phyloP scores from a whole-genome alignment of 441 rosid genomes.

The Populus trichocarpa region DNA sequence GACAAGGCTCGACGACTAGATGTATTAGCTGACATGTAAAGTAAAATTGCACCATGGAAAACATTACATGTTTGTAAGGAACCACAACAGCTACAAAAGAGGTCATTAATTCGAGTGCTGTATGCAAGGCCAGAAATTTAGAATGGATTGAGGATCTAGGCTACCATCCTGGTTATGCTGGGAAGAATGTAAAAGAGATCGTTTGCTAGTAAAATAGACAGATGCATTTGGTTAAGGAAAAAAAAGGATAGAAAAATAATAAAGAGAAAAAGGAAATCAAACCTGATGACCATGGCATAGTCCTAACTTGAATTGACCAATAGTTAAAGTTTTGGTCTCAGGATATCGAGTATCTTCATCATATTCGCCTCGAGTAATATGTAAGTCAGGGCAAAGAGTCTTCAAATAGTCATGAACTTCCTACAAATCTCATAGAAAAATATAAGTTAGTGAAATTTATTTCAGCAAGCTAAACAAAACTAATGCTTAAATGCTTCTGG shows the following conservation, averaged over 20 bases:
- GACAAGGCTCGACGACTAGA: background rate
- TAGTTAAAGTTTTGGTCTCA: slow-evolving; percentile 79
- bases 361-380: slow-evolving; percentile 77
- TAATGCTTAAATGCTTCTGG: no score
- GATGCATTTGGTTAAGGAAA: background rate
- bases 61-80: background rate
- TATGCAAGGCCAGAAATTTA: background rate
- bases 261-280: slow-evolving; percentile 8
- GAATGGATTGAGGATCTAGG: background rate
- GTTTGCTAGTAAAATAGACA: background rate
- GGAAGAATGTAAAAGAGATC: background rate
- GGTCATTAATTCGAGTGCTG: background rate
- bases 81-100: background rate
- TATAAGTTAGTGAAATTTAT: background rate
- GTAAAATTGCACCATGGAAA: no score
- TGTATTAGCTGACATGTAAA: no score
- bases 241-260: no score
- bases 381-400: slow-evolving; percentile 92
- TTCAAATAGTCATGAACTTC: slow-evolving; percentile 94
- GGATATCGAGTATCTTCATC: slow-evolving; percentile 87
- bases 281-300: slow-evolving; percentile 99
- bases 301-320: slow-evolving; percentile 94
- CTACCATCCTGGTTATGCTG: background rate
- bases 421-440: slow-evolving; percentile 33
- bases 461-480: no score